These are phyloP conservation scores for Aspergillus sp. DNA, from an alignment of 2,329 filamentous ascomycete species.

Conservation along the genomic window DNA sequence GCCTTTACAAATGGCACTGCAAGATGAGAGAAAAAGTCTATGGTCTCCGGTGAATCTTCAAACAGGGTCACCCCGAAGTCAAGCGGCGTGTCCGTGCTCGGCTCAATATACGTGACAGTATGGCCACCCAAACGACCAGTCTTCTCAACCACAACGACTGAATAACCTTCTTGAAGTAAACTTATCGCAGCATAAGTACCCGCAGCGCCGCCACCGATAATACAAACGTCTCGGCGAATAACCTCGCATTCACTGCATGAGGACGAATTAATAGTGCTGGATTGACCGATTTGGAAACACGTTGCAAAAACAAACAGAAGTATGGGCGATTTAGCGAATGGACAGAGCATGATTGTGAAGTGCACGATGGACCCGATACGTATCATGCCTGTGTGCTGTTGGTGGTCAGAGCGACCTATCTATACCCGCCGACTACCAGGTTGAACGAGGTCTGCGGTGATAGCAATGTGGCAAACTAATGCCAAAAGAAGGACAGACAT, in stretches of 20 bases:
- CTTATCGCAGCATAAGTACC: constrained; percentile 34
- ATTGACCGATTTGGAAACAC: no score
- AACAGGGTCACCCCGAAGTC: constrained; percentile 34
- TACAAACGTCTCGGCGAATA: constrained; percentile 28
- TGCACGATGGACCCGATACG: no score
- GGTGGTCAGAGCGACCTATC: no score
- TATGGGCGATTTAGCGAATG: no score
- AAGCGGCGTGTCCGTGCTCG: constrained; percentile 19
- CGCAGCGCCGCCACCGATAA: constrained; percentile 33
- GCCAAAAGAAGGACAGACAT: no score
- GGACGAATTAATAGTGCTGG: background rate
- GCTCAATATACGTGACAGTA: constrained; percentile 28
- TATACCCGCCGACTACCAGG: no score
- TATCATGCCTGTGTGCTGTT: no score
- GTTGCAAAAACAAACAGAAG: background rate
- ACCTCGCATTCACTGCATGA: background rate
- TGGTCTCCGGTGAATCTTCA: constrained; percentile 21
- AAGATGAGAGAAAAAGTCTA: constrained; percentile 28
- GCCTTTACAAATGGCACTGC: constrained; percentile 14
- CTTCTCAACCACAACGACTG: constrained; percentile 31
- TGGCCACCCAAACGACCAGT: constrained; percentile 30
- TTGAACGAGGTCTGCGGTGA: no score
- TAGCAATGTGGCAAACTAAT: no score
- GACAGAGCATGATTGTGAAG: background rate
- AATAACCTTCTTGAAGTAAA: constrained; percentile 27